Base-by-base conservation (phyloP, 2,329 filamentous ascomycete genomes). In the Xylaria digitata region DNA sequence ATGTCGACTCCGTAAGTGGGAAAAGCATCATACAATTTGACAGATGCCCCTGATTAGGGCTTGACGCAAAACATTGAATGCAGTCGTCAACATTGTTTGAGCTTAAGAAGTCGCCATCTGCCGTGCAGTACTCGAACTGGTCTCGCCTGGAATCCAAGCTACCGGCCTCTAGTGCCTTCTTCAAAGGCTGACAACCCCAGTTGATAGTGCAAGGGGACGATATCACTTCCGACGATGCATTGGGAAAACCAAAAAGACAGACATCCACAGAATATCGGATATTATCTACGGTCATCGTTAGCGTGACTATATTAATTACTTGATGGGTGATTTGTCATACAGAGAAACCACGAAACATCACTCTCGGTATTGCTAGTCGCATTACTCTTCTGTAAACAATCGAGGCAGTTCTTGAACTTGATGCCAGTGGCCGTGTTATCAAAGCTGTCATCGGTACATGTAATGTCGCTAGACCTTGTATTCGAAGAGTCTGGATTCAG, bases 301-400 rank as follows among this genome's bases (percentile, higher is more conserved):
- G 75, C 64, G 40, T 40, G 23, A 11, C n/a, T 49, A 17, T 8
- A 52, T 23, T 19, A 48, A 19, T 21, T 30, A 30, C 19, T 60
- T 8, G 6, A 21, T 8, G 37, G n/a, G 40, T 6, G 19, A 19
- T 82, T 75, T n/a, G 7, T 26, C 66, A 19, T 80, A 86, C 84
- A 85, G 34, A 86, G 65, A 63, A 82, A 83, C 82, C 81, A 86
- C 3, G 75, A 74, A 0, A 80, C 45, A 45, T 86, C 84, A 1
- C 71, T 82, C 66, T 84, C 81, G 0, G 72, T 69, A 0, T 74
- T 78, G 40, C 78, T 80, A 1, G 78, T 74, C 1, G 78, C 77
- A 0, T 81, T 77, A 69, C 84, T 86, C 50, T 78, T 80, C 26
- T 82, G 80, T 0, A 86, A 73, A 61, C 85, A 87, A 1, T 79